Conservation (phyloP, 169 alveolate genomes). For the Plasmodium yoelii region DNA sequence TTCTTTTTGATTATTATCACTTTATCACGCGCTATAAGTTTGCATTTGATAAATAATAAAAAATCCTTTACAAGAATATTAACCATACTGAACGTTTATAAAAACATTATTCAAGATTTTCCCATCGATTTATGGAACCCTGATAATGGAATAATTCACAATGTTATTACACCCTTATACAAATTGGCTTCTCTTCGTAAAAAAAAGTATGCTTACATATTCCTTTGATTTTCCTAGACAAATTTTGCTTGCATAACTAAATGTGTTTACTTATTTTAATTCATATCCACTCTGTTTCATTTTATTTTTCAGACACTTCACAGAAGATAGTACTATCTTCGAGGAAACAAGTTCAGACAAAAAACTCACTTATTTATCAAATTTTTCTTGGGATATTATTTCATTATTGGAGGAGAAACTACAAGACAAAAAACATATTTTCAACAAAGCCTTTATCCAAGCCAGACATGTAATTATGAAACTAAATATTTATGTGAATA, state of each 20-base stretch:
- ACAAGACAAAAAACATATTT: constrained; percentile 30
- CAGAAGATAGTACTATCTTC: constrained; percentile 54
- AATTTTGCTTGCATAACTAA: not conserved
- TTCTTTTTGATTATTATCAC: constrained; percentile 64
- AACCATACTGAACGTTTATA: constrained; percentile 43
- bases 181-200: constrained; percentile 59
- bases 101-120: constrained; percentile 56
- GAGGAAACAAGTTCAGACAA: constrained; percentile 39
- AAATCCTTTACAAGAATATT: constrained; percentile 63
- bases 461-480: constrained; percentile 66
- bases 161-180: constrained; percentile 52
- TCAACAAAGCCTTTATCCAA: constrained; percentile 67
- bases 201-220: constrained; percentile 41
- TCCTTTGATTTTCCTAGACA: not conserved
- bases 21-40: constrained; percentile 63
- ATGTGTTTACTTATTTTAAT: no score
- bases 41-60: constrained; percentile 62
- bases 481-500: not conserved
- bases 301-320: constrained; percentile 36
- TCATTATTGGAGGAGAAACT: constrained; percentile 53
- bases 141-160: constrained; percentile 54
- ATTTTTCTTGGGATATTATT: constrained; percentile 68
- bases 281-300: no score
- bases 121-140: constrained; percentile 48
- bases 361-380: constrained; percentile 48